These are phyloP conservation scores for Alternaria arbusti DNA, from an alignment of 2,329 filamentous ascomycete genomes.

Conservation along the genomic window DNA sequence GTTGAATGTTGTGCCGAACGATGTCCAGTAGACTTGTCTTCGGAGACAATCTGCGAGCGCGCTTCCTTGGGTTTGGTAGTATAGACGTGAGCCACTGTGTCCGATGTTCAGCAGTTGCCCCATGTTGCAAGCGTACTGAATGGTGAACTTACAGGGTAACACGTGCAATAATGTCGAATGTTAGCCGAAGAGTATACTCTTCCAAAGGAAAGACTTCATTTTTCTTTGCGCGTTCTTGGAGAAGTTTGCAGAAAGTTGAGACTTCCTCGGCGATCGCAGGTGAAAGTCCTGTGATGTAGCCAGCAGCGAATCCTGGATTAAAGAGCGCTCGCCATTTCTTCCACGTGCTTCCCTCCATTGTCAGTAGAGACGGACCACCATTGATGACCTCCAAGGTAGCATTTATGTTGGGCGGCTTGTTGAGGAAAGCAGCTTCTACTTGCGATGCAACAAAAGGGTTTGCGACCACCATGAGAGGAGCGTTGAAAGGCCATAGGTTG, in stretches of 20 bases:
- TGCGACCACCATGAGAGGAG: conserved; percentile 12
- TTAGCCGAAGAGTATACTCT: conserved; percentile 16
- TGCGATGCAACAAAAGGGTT: conserved; percentile 15
- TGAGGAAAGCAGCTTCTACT: conserved; percentile 9
- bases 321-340: conserved; percentile 38
- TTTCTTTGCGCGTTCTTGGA: conserved; percentile 10
- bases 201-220: conserved; percentile 22
- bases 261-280: conserved; percentile 23
- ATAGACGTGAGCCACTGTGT: conserved; percentile 12
- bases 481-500: conserved; percentile 25
- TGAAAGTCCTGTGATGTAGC: conserved; percentile 51
- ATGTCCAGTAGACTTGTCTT: conserved; percentile 18
- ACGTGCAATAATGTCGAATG: conserved; percentile 25
- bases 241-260: conserved; percentile 15
- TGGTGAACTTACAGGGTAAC: conserved; percentile 20
- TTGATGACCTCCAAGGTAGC: conserved; percentile 9
- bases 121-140: not conserved
- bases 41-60: conserved; percentile 17
- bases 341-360: conserved; percentile 24
- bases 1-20: conserved; percentile 18
- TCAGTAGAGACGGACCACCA: conserved; percentile 12
- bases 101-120: not conserved
- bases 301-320: conserved; percentile 44
- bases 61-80: conserved; percentile 15
- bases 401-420: conserved; percentile 28